Conservation (phyloP, 2,329 filamentous ascomycete species). For the Ciborinia camelliae region DNA sequence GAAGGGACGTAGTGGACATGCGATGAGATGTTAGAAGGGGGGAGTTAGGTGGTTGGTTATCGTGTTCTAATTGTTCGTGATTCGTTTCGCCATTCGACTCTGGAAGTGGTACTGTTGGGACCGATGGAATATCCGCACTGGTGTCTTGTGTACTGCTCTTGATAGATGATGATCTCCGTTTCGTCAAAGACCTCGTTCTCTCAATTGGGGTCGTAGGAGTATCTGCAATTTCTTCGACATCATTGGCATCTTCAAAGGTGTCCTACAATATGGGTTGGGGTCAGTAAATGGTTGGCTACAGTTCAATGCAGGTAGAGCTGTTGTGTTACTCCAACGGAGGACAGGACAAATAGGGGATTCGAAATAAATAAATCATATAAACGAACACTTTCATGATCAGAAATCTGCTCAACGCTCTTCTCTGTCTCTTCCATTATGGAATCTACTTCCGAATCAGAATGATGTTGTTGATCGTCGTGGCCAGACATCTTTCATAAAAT, state of each 20-base stretch:
- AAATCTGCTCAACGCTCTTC: constrained; percentile 21
- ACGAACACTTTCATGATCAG: constrained; percentile 29
- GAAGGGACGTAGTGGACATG: constrained; percentile 55
- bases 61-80: constrained; percentile 30
- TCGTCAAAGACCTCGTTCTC: constrained; percentile 39
- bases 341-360: constrained; percentile 10
- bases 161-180: constrained; percentile 40
- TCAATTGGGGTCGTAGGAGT: constrained; percentile 26
- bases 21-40: constrained; percentile 47
- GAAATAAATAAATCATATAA: constrained; percentile 8
- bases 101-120: constrained; percentile 25
- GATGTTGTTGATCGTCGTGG: constrained; percentile 4
- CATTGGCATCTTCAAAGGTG: constrained; percentile 78
- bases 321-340: constrained; percentile 26
- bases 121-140: constrained; percentile 30
- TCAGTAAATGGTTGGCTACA: constrained; percentile 21
- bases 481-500: constrained; percentile 2
- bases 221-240: constrained; percentile 41
- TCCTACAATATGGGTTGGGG: constrained; percentile 49
- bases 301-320: constrained; percentile 19
- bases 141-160: constrained; percentile 32
- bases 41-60: constrained; percentile 44
- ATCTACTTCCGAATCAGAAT: constrained; percentile 28
- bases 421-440: constrained; percentile 20
- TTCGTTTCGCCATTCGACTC: constrained; percentile 35